phyloP scores from a whole-genome alignment of 768 basidiomycete genomes.

The Agaricus sinodeliciosus region DNA sequence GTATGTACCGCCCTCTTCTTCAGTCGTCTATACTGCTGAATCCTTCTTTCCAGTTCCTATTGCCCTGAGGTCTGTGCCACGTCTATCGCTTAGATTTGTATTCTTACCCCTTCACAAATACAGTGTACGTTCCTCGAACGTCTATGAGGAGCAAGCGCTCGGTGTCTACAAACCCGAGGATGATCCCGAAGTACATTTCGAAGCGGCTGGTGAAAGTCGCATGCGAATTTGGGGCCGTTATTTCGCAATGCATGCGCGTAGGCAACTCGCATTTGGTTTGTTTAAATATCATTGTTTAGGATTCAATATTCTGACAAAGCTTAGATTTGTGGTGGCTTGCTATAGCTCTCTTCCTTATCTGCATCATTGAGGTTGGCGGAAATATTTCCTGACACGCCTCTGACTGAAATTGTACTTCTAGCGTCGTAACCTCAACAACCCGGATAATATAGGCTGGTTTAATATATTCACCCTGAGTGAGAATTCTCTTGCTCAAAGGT shows the following conservation, averaged over 20 bases:
- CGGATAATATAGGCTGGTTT: slow-evolving; percentile 60
- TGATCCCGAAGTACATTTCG: slow-evolving; percentile 21
- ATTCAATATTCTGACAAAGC: background rate
- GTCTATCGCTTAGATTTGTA: background rate
- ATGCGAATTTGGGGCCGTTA: slow-evolving; percentile 71
- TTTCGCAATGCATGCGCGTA: slow-evolving; percentile 73
- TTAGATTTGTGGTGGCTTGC: slow-evolving; percentile 96
- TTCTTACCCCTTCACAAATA: background rate
- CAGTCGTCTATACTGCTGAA: background rate
- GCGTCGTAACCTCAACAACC: slow-evolving; percentile 53
- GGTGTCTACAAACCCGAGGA: slow-evolving; percentile 63
- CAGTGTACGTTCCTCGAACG: slow-evolving; percentile 88
- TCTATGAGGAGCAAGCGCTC: slow-evolving; percentile 90
- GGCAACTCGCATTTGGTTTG: slow-evolving; percentile 87
- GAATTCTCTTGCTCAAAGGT: slow-evolving; percentile 15
- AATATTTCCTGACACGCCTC: background rate
- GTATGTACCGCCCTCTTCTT: slow-evolving; percentile 36
- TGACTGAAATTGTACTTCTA: slow-evolving; percentile 19
- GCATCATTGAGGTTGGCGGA: slow-evolving; percentile 79
- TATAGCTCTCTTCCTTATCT: slow-evolving; percentile 79
- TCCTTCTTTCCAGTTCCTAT: slow-evolving; percentile 50
- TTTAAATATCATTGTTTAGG: background rate
- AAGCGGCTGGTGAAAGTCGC: slow-evolving; percentile 34
- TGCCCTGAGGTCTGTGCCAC: slow-evolving; percentile 57
- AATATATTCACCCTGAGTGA: slow-evolving; percentile 75